A percentile compares a stretch with the other conserved stretches of the same genome.
These are phyloP conservation scores for Silene coronaria DNA, from an alignment of 179 eudicot species.

Conservation along the genomic window DNA sequence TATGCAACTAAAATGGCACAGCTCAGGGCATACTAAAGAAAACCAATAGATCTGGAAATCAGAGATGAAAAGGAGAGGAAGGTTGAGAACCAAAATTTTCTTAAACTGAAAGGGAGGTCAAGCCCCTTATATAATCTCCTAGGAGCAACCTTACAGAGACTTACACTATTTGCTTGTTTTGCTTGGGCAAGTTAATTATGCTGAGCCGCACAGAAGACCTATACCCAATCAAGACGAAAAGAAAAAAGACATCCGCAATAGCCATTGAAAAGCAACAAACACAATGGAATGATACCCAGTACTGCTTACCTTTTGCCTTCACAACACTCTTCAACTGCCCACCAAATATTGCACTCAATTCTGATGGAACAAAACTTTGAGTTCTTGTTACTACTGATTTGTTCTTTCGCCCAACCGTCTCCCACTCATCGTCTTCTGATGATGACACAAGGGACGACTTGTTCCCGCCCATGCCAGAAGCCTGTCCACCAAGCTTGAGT, in stretches of 20 bases:
- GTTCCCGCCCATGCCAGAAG: slow-evolving; percentile 34
- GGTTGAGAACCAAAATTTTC: not conserved
- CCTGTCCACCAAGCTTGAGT: slow-evolving; percentile 70
- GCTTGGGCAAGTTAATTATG: not conserved
- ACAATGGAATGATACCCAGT: not conserved
- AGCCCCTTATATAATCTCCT: not conserved
- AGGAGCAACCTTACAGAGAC: not conserved
- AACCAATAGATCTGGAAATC: not conserved
- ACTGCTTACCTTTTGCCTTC: slow-evolving; percentile 61
- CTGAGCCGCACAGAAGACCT: not conserved
- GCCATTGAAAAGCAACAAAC: not conserved
- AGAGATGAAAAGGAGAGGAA: not conserved
- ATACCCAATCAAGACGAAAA: not conserved
- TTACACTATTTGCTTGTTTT: not conserved
- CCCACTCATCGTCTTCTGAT: slow-evolving; percentile 91
- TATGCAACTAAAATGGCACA: not conserved
- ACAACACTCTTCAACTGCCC: slow-evolving; percentile 78
- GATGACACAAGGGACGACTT: slow-evolving; percentile 56
- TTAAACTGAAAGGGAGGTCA: not conserved
- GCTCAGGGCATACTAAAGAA: not conserved
- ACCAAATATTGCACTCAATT: slow-evolving; percentile 78
- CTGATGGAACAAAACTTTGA: slow-evolving; percentile 75
- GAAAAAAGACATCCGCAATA: not conserved
- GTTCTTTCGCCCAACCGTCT: slow-evolving; percentile 91
- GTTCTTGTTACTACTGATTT: slow-evolving; percentile 98